Conservation (phyloP, 2,329 filamentous ascomycete genomes). For the Fusarium siculi region DNA sequence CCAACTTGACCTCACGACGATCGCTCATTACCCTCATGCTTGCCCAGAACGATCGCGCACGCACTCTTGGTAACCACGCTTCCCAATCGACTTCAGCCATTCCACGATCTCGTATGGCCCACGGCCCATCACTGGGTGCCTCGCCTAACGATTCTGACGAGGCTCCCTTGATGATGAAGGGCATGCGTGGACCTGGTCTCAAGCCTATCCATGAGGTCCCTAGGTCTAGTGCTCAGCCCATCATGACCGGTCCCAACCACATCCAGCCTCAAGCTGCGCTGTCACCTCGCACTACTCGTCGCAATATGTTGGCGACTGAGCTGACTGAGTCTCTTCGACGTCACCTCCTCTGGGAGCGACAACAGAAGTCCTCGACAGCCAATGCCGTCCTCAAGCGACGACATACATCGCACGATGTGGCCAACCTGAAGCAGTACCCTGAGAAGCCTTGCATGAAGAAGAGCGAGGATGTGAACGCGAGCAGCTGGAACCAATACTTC, state of each 20-base stretch:
- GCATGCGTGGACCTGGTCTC: constrained; percentile 59
- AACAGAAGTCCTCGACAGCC: constrained; percentile 90
- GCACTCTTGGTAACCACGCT: constrained; percentile 74
- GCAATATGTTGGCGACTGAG: constrained; percentile 96
- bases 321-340: constrained; percentile 91
- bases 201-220: constrained; percentile 71
- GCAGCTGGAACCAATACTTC: constrained; percentile 88
- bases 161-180: constrained; percentile 72
- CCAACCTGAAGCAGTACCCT: constrained; percentile 86
- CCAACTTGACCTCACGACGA: constrained; percentile 83
- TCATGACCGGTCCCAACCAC: constrained; percentile 77
- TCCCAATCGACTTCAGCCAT: constrained; percentile 76
- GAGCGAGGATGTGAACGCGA: constrained; percentile 71
- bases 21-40: constrained; percentile 93
- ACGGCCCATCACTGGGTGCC: constrained; percentile 56
- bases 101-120: constrained; percentile 67
- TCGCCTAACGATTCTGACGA: constrained; percentile 71
- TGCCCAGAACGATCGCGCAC: constrained; percentile 77
- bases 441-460: constrained; percentile 70
- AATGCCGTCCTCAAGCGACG: constrained; percentile 89
- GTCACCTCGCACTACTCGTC: constrained; percentile 89
- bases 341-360: constrained; percentile 93
- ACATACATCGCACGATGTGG: constrained; percentile 90
- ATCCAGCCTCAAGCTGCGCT: constrained; percentile 76
- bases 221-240: constrained; percentile 78